Base-by-base conservation (phyloP, 257 asterid genomes). In the Buddleja alternifolia region DNA sequence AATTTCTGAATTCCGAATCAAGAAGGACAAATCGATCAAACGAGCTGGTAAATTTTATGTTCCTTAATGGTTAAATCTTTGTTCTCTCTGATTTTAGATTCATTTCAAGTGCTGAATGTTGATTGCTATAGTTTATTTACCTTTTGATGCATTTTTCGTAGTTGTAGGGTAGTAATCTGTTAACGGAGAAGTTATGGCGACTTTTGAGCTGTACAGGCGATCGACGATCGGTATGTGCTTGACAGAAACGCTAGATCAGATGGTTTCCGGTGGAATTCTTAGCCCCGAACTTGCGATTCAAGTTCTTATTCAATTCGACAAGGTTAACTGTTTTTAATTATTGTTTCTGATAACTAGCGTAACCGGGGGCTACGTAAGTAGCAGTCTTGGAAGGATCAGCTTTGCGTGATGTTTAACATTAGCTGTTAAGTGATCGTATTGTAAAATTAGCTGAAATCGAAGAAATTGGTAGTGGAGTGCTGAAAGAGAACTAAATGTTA, bases 191-290 rank as follows among this genome's bases (percentile, higher is more conserved):
- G 46, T 72, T 1, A 93, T 93, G 98, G 96, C 98, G 62, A 93
- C 98, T 47, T 93, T 93, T 29, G 98, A 93, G 86, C 80, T 93
- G 71, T 93, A 93, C 77, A 54, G 98, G 74, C 86, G 98, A 77
- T 93, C 98, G 11, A 90, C 97, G 51, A 86, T 93, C 23, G 98
- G 98, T 46, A 93, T 93, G 98, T 90, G 97, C 70, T 75, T 93
- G 84, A 93, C 96, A 0, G 96, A 93, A 60, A 86, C 98, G 11
- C 84, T 93, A 56, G 98, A 93, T 80, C 95, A 93, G 84, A 85
- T 93, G 97, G 97, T 93, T 20, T 81, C 85, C 7, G 67, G 74
- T 0, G 98, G 97, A 21, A 65, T 72, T 69, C 89, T 93, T 69
- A 90, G 85, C 75, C 98, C 98, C 7, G 97, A 93, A 63, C 88